Evolutionary conservation across 148 eudicot genomes (phyloP), one percentile per base, ranked within the genome.

Genomic region (Vaccinium vitisidaea): DNA sequence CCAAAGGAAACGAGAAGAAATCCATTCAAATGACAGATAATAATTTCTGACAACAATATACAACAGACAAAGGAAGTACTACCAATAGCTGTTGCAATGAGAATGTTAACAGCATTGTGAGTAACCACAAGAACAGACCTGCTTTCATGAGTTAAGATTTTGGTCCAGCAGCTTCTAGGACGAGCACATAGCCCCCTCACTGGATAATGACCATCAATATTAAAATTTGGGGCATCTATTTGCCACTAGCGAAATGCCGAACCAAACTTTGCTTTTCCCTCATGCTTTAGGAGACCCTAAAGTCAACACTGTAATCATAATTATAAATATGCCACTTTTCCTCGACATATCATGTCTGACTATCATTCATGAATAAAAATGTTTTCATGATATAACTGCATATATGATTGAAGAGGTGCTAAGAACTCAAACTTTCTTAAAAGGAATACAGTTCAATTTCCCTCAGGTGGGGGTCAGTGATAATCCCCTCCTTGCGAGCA

Each of bases 21-120:
- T 21, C 32, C 43, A 53, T 80, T 46, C 71, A 36, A 9, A 63
- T 23, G 61, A 75, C 67, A 48, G 48, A 67, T 8, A 27, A 80
- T 12, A 81, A 76, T 5, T 69, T 84, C 61, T 50, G 80, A 50
- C 70, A 39, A 11, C 73, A 52, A 27, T 9, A 19, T 11, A 43
- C 25, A 39, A 76, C 55, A 77, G 65, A 83, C 30, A 55, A 83
- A 3, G 79, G 50, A 67, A 78, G 81, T 58, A n/a, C 84, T 93
- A 96, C 99, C 99, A 8, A 97, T 87, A 21, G 99, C 96, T 53
- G 99, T 92, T 25, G 99, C 98, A 84, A 97, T 85, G 82, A 97
- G 96, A 82, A 98, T 97, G 84, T 97, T 97, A 85, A 97, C 99
- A 75, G 99, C 99, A 94, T 97, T 97, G 78, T 97, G 99, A 91